Evolutionary conservation across 352 stramenopile genomes (phyloP).

Genomic region (Phytophthora citricola): DNA sequence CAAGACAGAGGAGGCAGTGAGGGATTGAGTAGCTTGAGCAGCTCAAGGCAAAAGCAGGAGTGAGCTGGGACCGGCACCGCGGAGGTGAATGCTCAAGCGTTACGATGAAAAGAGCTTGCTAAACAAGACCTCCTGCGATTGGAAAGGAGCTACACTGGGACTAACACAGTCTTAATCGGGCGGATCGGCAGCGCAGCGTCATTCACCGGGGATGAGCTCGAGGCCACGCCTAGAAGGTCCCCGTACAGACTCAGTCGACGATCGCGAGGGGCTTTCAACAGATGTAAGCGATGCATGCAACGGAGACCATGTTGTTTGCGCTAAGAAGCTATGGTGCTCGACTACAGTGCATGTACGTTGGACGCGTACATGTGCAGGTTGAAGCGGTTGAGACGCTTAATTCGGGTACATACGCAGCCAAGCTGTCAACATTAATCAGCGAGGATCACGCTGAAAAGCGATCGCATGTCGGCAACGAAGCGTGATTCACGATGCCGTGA

Average conservation of each 20-base stretch:
- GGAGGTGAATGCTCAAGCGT: background rate
- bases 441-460: constrained; percentile 3
- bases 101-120: constrained; percentile 15
- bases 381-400: constrained; percentile 5
- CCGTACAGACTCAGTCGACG: constrained; percentile 5
- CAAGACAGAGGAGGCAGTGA: background rate
- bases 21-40: constrained; percentile 13
- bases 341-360: background rate
- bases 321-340: background rate
- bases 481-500: constrained; percentile 1
- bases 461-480: background rate
- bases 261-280: constrained; percentile 10
- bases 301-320: background rate
- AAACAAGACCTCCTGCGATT: constrained; percentile 13
- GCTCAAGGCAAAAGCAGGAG: constrained; percentile 26
- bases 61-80: constrained; percentile 15
- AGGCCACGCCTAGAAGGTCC: constrained; percentile 3
- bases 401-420: background rate
- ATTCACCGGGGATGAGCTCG: constrained; percentile 21
- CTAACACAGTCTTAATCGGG: constrained; percentile 1
- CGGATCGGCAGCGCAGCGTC: constrained; percentile 1
- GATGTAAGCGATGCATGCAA: background rate
- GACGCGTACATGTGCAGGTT: constrained; percentile 1
- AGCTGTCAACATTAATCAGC: constrained; percentile 15
- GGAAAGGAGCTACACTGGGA: constrained; percentile 9